Percentiles rank a stretch among this genome's conserved stretches.
These are phyloP conservation scores for Pichia terricola DNA, from an alignment of 1,139 yeast genomes.

Conservation along the genomic window DNA sequence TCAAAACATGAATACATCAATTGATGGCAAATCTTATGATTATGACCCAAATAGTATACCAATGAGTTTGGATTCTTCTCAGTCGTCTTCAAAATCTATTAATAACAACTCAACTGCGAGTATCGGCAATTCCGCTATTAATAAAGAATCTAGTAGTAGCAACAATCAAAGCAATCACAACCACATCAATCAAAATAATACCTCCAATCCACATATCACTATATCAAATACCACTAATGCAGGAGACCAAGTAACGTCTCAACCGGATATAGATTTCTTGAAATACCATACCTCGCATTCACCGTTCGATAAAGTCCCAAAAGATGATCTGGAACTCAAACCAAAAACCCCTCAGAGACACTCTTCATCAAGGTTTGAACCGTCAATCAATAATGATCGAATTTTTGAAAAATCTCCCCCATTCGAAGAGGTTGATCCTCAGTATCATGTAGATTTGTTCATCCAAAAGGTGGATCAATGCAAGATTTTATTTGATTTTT, in stretches of 20 bases:
- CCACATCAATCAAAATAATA: not conserved
- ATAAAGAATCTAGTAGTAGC: not conserved
- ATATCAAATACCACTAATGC: not conserved
- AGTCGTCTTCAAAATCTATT: not conserved
- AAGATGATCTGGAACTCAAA: slow-evolving; percentile 43
- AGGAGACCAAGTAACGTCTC: not conserved
- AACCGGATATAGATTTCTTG: slow-evolving; percentile 18
- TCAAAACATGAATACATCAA: too few species aligned
- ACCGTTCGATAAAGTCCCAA: slow-evolving; percentile 28
- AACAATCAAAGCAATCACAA: not conserved
- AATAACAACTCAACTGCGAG: not conserved
- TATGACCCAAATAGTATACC: too few species aligned
- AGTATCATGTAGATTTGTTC: slow-evolving; percentile 74
- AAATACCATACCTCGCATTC: slow-evolving; percentile 19
- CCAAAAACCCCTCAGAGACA: slow-evolving; percentile 75
- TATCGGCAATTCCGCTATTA: not conserved
- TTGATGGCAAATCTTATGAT: too few species aligned
- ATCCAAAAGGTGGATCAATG: slow-evolving; percentile 89
- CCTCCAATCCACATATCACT: not conserved
- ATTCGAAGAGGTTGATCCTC: slow-evolving; percentile 85
- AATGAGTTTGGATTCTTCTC: too few species aligned
- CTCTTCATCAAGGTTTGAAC: slow-evolving; percentile 87
- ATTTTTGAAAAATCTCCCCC: slow-evolving; percentile 77
- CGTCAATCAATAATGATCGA: slow-evolving; percentile 49
- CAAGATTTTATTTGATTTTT: slow-evolving; percentile 85